phyloP scores from a whole-genome alignment of 73 alveolate genomes.

The Tetrahymena borealis region DNA sequence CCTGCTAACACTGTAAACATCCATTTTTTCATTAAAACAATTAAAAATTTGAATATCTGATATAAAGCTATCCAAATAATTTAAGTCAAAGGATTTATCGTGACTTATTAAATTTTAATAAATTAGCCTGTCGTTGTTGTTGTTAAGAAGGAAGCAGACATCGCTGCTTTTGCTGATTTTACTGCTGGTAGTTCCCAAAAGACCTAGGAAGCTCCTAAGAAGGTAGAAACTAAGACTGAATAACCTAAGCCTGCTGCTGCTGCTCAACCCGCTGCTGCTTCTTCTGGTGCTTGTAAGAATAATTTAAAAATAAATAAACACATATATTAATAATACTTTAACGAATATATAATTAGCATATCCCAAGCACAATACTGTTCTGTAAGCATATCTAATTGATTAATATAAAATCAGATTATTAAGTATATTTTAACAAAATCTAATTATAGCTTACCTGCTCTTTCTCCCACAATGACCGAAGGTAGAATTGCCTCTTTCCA shows the following conservation, averaged over 20 bases:
- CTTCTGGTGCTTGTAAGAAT: conserved; percentile 13
- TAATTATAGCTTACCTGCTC: conserved; percentile 68
- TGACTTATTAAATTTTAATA: too few species aligned
- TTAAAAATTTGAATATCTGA: too few species aligned
- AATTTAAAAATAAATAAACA: not conserved
- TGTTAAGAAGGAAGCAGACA: conserved; percentile 60
- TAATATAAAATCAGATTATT: not conserved
- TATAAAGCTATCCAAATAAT: too few species aligned
- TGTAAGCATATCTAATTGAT: too few species aligned
- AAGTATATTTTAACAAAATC: not conserved
- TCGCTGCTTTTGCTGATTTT: conserved; percentile 66
- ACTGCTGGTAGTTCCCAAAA: conserved; percentile 20
- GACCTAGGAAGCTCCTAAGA: conserved; percentile 42
- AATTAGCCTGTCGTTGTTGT: conserved; percentile 64
- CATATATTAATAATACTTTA: not conserved
- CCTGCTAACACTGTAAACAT: not conserved
- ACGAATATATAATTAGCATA: conserved; percentile 2
- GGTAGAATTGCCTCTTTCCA: conserved; percentile 79
- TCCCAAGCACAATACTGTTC: conserved; percentile 26
- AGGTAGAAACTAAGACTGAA: conserved; percentile 13
- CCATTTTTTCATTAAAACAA: too few species aligned
- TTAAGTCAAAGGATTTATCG: too few species aligned
- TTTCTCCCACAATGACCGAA: conserved; percentile 86
- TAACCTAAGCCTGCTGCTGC: conserved; percentile 21
- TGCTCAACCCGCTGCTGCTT: conserved; percentile 37